phyloP scores from a whole-genome alignment of 345 rosid genomes.

The Rhodomyrtus tomentosa region DNA sequence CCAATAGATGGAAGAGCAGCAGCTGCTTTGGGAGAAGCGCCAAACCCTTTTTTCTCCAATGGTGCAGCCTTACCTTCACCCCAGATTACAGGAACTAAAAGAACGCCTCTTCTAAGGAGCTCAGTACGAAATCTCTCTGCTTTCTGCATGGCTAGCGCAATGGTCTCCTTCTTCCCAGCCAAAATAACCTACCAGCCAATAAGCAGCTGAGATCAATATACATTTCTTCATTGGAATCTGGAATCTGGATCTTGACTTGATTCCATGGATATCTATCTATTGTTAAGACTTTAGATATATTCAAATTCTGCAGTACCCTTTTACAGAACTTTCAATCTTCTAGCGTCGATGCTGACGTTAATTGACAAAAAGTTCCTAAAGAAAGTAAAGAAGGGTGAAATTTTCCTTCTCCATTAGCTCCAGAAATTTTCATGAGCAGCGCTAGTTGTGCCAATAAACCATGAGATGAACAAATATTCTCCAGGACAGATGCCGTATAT shows the following conservation, averaged over 20 bases:
- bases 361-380: background rate
- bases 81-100: conserved; percentile 80
- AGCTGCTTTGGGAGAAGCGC: conserved; percentile 42
- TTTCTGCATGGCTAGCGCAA: conserved; percentile 51
- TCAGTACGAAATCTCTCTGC: conserved; percentile 90
- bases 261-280: background rate
- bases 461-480: background rate
- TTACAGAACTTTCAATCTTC: background rate
- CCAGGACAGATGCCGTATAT: background rate
- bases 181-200: conserved; percentile 50
- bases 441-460: background rate
- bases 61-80: conserved; percentile 50
- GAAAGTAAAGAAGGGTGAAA: background rate
- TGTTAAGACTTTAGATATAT: background rate
- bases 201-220: background rate
- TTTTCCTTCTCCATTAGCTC: background rate
- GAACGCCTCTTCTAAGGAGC: conserved; percentile 78
- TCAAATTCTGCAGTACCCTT: background rate
- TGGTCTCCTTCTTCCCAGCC: conserved; percentile 72
- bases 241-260: background rate
- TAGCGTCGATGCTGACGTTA: background rate
- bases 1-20: conserved; percentile 80
- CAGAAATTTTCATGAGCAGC: background rate
- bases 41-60: conserved; percentile 78
- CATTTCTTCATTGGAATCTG: background rate